Evolutionary conservation across 352 stramenopile species (phyloP), one percentile per base, ranked within the genome.

Genomic region (Pythium pectinolyticum): DNA sequence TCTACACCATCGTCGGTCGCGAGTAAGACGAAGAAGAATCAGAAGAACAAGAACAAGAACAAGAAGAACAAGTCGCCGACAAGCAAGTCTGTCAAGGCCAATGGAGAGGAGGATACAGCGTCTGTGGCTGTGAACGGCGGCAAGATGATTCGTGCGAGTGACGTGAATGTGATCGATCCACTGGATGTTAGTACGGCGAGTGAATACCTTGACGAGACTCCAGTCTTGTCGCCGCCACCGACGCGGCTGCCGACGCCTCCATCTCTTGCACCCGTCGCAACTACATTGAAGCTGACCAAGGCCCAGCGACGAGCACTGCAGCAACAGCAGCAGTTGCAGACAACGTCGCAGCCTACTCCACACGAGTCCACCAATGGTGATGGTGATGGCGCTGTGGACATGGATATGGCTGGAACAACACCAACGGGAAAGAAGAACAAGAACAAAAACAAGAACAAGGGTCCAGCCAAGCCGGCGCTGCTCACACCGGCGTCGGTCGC

Each of bases 401-500:
- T 8, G 48, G 7, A 0, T 28, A 55, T 20, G 48, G n/a, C 5
- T 43, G 22, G 48, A 55, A 41, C 3, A 1, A n/a, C n/a, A n/a
- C n/a, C 51, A 37, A 12, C 4, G 31, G 24, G 12, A 25, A 31
- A 17, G 11, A 46, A 25, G 27, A 24, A 48, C 2, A 58, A 54
- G 40, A 51, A 25, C 25, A 41, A 62, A 52, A 53, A 62, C 31
- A 50, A n/a, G 37, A 52, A 46, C 20, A 31, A 43, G 32, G 22
- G 20, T 27, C 49, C 22, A 9, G 17, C 17, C 22, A 62, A 54
- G n/a, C 14, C 55, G 3, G 30, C 61, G 14, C 15, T 67, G 12
- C 46, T 69, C 19, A 63, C 62, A 11, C 62, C 62, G 8, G 53
- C 62, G 17, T 53, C 62, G 19, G 62, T 66, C 15, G 50, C 51